Percentiles rank a stretch among this genome's conserved stretches.
Evolutionary conservation across 371 early-diverging fungal species (phyloP).

Genomic region (Mucor sp.): DNA sequence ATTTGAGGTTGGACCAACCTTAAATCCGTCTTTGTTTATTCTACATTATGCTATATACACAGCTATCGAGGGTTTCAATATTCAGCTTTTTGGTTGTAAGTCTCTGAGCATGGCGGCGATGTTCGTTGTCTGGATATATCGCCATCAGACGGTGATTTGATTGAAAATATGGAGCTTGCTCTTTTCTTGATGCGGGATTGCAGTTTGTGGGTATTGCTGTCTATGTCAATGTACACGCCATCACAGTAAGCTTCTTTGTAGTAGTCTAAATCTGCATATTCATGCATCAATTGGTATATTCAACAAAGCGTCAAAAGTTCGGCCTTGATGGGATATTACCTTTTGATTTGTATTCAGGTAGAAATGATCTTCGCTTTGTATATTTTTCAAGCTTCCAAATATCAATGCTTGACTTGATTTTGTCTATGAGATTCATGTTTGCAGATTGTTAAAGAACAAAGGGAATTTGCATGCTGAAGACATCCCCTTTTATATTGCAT

Average conservation of each 20-base stretch:
- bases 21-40: not conserved
- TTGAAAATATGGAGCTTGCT: not conserved
- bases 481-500: not conserved
- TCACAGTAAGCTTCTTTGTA: slow-evolving; percentile 8
- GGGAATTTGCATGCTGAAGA: not conserved
- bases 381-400: slow-evolving; percentile 15
- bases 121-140: not conserved
- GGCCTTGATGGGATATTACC: not conserved
- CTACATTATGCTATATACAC: not conserved
- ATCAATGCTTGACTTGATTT: slow-evolving; percentile 1
- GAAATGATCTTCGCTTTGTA: slow-evolving; percentile 17
- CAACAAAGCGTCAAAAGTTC: no score
- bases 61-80: not conserved
- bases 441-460: not conserved
- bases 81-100: slow-evolving; percentile 1
- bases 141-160: not conserved
- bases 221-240: not conserved
- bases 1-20: slow-evolving; percentile 3
- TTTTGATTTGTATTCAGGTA: slow-evolving; percentile 15
- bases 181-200: not conserved
- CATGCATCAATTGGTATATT: not conserved
- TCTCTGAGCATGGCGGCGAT: slow-evolving; percentile 6
- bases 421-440: slow-evolving; percentile 9
- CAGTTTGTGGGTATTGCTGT: not conserved
- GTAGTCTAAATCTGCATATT: slow-evolving; percentile 1